Percentiles rank a stretch among this genome's conserved stretches.
Evolutionary conservation across 164 flowering plant species (phyloP).

Genomic region (Macadamia integrifolia): DNA sequence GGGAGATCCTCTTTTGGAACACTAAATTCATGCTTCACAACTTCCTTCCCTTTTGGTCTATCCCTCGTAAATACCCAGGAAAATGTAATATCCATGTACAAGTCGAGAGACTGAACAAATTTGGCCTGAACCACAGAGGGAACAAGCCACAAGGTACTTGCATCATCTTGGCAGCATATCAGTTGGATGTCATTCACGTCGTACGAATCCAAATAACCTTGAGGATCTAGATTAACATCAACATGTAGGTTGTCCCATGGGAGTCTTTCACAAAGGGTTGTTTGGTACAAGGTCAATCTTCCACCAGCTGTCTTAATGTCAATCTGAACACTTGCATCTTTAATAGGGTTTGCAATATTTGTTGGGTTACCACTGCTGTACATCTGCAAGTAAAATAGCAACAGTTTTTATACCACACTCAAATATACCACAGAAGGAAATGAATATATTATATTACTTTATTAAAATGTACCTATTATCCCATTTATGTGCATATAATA

Average conservation of each 20-base stretch:
- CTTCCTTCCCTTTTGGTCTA: constrained; percentile 95
- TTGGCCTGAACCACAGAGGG: constrained; percentile 65
- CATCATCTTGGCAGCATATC: constrained; percentile 93
- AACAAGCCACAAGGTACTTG: constrained; percentile 77
- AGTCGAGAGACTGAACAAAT: constrained; percentile 55
- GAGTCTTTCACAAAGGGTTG: constrained; percentile 72
- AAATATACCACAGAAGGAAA: background rate
- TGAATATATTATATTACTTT: background rate
- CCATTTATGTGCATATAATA: too few relatives aligned
- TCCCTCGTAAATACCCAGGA: constrained; percentile 79
- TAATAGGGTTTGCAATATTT: constrained; percentile 90
- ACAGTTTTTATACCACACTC: background rate
- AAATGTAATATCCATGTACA: constrained; percentile 50
- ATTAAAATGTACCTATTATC: too few relatives aligned
- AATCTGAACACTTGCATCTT: constrained; percentile 74
- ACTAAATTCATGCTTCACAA: constrained; percentile 53
- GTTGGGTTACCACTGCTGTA: constrained; percentile 99
- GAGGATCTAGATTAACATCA: constrained; percentile 48
- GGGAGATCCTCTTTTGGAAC: constrained; percentile 51
- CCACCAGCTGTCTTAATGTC: constrained; percentile 74
- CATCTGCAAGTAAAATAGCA: constrained; percentile 51
- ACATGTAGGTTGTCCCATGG: constrained; percentile 42
- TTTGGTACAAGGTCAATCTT: constrained; percentile 73
- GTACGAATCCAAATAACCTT: constrained; percentile 49
- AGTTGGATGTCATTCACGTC: constrained; percentile 76